Evolutionary conservation across 768 basidiomycete genomes (phyloP).

Genomic region (Collybiopsis luxurians): DNA sequence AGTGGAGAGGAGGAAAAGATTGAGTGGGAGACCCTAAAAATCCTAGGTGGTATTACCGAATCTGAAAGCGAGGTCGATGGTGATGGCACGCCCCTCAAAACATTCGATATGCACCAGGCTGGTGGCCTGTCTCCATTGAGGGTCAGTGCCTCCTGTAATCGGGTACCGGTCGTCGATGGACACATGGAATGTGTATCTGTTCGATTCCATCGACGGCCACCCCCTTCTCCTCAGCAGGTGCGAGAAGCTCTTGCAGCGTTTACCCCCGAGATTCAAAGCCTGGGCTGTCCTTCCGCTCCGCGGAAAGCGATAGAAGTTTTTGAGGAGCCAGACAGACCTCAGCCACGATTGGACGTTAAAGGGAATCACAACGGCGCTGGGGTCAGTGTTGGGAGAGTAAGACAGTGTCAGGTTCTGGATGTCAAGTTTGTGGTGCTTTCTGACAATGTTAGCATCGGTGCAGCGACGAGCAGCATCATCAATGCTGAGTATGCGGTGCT

Average conservation of each 20-base stretch:
- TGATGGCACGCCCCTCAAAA: conserved; percentile 36
- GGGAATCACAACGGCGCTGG: conserved; percentile 90
- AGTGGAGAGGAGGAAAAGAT: conserved; percentile 96
- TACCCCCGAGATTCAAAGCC: conserved; percentile 70
- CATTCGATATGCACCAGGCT: conserved; percentile 78
- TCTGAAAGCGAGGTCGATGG: conserved; percentile 31
- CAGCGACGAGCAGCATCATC: conserved; percentile 95
- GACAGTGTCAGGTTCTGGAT: conserved; percentile 90
- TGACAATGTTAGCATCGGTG: conserved; percentile 94
- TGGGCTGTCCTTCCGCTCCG: conserved; percentile 84
- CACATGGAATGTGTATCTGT: conserved; percentile 91
- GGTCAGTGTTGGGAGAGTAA: conserved; percentile 85
- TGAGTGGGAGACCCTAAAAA: conserved; percentile 98
- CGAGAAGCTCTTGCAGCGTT: conserved; percentile 75
- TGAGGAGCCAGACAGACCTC: conserved; percentile 89
- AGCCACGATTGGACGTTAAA: conserved; percentile 83
- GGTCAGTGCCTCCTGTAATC: conserved; percentile 90
- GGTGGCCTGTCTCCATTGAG: conserved; percentile 65
- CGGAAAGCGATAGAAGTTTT: conserved; percentile 85
- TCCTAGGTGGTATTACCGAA: conserved; percentile 77
- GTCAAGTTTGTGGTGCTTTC: conserved; percentile 92
- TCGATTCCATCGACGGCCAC: conserved; percentile 73
- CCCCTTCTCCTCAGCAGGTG: conserved; percentile 86
- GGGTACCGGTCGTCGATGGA: conserved; percentile 94
- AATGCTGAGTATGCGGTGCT: conserved; percentile 95